Base-by-base conservation (phyloP, 83 land plant genomes). In the Diphasiastrum complanatum region DNA sequence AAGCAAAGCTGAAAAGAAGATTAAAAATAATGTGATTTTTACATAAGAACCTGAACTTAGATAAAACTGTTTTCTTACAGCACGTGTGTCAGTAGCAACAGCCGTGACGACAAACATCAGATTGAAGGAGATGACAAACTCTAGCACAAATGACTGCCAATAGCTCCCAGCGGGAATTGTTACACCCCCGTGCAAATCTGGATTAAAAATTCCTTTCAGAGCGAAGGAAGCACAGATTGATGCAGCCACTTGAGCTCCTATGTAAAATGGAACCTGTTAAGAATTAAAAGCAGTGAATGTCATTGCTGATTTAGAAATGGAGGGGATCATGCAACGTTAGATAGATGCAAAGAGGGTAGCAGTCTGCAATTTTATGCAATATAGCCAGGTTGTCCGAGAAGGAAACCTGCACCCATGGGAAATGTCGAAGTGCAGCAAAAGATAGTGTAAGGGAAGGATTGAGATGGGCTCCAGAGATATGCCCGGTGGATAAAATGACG, bases 91-190 rank as follows among this genome's bases (percentile, higher is more conserved):
- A 6, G 59, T 55, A 6, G 59, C 59, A 20, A 55, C 59, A 27
- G 59, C 59, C 14, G 59, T 55, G 34, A 55, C 59, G 11, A 55
- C 59, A 30, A 55, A 55, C 59, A 55, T 55, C 35, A 55, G 59
- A 30, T 55, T 55, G 59, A 55, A 55, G 59, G 59, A 55, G 19
- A 55, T 55, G 19, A 55, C 31, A 55, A 55, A 55, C 59, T 55
- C 59, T 11, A 55, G 59, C 8, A 55, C 59, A 33, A 55, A 55
- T 20, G 59, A 55, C 59, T 55, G 38, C 59, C 59, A 55, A 27
- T 55, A 55, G 19, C 19, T 19, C 31, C 59, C 59, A 55, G 30
- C 11, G 11, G 59, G 59, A 12, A 55, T 55, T 14, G 59, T 55
- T 11, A 55, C 59, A 1, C 59, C 59, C 0, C 59, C 59, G 31